These are phyloP conservation scores for Cyanidiococcus yangmingshanensis DNA, from an alignment of 23 red algal species.

Conservation along the genomic window DNA sequence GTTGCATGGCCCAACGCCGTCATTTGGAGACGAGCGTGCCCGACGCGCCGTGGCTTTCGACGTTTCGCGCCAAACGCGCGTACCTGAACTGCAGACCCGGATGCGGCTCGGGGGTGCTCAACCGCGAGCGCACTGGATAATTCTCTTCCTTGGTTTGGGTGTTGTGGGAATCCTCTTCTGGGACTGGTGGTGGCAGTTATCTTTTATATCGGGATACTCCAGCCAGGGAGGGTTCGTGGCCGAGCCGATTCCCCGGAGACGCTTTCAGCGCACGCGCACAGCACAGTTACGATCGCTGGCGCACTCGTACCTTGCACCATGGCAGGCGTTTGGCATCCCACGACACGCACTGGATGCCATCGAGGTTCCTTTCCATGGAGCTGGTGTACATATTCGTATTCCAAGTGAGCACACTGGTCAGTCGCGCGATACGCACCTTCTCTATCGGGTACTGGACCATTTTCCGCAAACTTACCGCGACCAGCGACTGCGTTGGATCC, in stretches of 20 bases:
- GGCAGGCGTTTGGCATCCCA: slow-evolving; percentile 29
- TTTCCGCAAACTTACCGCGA: slow-evolving; percentile 56
- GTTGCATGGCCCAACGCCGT: too few species aligned
- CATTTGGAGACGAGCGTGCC: too few species aligned
- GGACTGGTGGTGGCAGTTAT: not conserved
- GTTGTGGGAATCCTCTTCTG: not conserved
- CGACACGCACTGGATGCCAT: slow-evolving; percentile 31
- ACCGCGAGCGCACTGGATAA: too few species aligned
- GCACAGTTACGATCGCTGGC: not conserved
- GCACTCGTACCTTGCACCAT: slow-evolving; percentile 38
- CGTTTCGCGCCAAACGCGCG: too few species aligned
- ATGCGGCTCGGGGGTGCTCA: too few species aligned
- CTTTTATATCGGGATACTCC: not conserved
- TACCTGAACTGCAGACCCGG: too few species aligned
- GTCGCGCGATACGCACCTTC: slow-evolving; percentile 21
- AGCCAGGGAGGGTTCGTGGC: not conserved
- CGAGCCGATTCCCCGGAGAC: not conserved
- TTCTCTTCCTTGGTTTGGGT: too few species aligned
- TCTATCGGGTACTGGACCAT: slow-evolving; percentile 50
- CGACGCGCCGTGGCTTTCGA: too few species aligned
- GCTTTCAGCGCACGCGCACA: not conserved
- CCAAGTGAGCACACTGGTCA: not conserved
- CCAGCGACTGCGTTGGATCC: slow-evolving; percentile 45
- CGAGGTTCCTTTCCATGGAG: slow-evolving; percentile 30
- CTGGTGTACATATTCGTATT: slow-evolving; percentile 37